Base-by-base conservation (phyloP, 2,329 filamentous ascomycete genomes). In the Colletotrichum lini region DNA sequence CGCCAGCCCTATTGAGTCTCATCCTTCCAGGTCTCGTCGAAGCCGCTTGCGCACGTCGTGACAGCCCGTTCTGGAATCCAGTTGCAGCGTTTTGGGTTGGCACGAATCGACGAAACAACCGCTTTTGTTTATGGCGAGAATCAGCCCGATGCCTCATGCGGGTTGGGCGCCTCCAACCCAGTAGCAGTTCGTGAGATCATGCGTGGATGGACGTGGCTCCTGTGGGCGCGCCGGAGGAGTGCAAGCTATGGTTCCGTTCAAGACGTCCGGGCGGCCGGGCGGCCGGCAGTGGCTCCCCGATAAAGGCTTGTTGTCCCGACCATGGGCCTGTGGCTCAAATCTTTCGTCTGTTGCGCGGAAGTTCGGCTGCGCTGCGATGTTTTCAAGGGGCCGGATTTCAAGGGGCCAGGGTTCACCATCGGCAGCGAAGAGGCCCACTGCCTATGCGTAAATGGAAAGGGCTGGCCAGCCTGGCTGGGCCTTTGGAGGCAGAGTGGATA, bases 311-410 rank as follows among this genome's bases (percentile, higher is more conserved):
- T 52, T 6, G 2, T 30, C 26, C 35, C 35, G 30, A 42, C 30
- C 59, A 45, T 16, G 21, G 35, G 26, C 26, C 4, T 2, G 5
- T 30, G 26, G 26, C 26, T 30, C 26, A 30, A 30, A 6, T 6
- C 50, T 35, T 57, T 52, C 65, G 7, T 50, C 59, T 44, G 65
- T 45, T 64, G 59, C 58, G 50, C 59, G 65, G 59, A 52, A 42
- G 59, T 50, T 68, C 50, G 59, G 59, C 50, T 68, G 59, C 49
- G 52, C 35, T 21, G 59, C 65, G 59, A 18, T 53, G 35, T 21
- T 64, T 35, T 35, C 26, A 23, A 38, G 50, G 59, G 59, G 26
- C 26, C 26, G 26, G 26, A 30, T 30, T 30, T 6, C 26, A 30
- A 30, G 26, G 4, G 26, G 26, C 40, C 44, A 66, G 56, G 30